Conservation (phyloP, 352 stramenopile species). For the Paralagenidium karlingii region DNA sequence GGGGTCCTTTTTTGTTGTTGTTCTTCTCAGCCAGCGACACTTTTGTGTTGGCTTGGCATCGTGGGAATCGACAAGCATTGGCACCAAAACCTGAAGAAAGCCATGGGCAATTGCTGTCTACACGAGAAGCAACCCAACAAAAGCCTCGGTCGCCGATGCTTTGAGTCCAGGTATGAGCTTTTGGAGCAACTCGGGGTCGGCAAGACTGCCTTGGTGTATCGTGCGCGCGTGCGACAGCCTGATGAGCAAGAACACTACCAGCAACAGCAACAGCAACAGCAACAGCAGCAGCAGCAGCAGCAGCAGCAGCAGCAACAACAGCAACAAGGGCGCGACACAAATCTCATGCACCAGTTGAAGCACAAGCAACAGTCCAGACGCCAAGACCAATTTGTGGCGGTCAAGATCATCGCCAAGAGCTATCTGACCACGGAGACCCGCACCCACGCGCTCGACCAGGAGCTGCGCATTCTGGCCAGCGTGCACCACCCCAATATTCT, state of each 20-base stretch:
- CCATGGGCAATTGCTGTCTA: too few species aligned
- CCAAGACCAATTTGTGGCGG: slow-evolving; percentile 32
- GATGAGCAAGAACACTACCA: not conserved
- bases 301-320: too few species aligned
- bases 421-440: slow-evolving; percentile 64
- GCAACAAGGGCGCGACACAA: too few species aligned
- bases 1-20: too few species aligned
- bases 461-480: slow-evolving; percentile 42
- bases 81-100: too few species aligned
- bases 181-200: slow-evolving; percentile 58
- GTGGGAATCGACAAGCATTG: too few species aligned
- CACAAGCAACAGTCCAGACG: slow-evolving; percentile 12
- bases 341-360: too few species aligned
- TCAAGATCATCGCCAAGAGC: slow-evolving; percentile 50
- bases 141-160: slow-evolving; percentile 4
- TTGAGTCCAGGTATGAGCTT: slow-evolving; percentile 56
- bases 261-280: too few species aligned
- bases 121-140: too few species aligned
- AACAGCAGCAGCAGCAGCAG: too few species aligned
- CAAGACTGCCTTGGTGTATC: slow-evolving; percentile 64
- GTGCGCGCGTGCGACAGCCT: slow-evolving; percentile 18
- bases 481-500: slow-evolving; percentile 47
- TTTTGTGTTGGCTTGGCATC: too few species aligned
- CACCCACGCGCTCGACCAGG: slow-evolving; percentile 39
- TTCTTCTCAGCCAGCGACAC: too few species aligned